Conservation (phyloP, 768 basidiomycete species). For the Psilocybe subaeruginosa region DNA sequence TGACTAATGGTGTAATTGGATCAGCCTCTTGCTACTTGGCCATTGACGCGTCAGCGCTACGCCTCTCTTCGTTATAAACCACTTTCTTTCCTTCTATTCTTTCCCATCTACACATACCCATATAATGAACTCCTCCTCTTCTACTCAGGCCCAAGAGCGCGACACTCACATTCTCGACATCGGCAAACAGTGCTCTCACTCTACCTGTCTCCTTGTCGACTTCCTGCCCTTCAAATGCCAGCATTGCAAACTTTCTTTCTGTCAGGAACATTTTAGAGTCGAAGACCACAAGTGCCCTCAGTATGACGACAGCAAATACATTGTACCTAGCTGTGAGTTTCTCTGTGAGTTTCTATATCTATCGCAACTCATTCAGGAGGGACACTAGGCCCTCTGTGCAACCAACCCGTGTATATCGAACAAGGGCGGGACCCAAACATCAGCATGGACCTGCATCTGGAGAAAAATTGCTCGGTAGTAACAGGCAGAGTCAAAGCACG, state of each 20-base stretch:
- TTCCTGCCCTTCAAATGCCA: slow-evolving; percentile 89
- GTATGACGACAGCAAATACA: slow-evolving; percentile 74
- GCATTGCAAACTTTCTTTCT: slow-evolving; percentile 72
- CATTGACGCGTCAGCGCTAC: slow-evolving; percentile 25
- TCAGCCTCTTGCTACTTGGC: too few species aligned
- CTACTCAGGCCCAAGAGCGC: slow-evolving; percentile 33
- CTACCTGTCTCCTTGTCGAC: slow-evolving; percentile 73
- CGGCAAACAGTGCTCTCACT: slow-evolving; percentile 72
- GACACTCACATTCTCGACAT: slow-evolving; percentile 65
- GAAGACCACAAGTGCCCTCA: slow-evolving; percentile 66
- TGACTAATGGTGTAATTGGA: slow-evolving; percentile 10
- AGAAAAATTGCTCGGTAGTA: slow-evolving; percentile 65
- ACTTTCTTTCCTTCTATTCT: slow-evolving; percentile 8
- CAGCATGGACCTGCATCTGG: slow-evolving; percentile 79
- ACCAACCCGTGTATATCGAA: slow-evolving; percentile 72
- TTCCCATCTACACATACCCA: slow-evolving; percentile 10
- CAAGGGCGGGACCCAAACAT: slow-evolving; percentile 80
- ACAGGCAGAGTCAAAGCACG: slow-evolving; percentile 62
- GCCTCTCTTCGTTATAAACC: slow-evolving; percentile 14
- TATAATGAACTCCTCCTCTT: slow-evolving; percentile 16
- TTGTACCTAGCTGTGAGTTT: slow-evolving; percentile 74
- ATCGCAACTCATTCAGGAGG: background rate
- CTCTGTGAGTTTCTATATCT: background rate
- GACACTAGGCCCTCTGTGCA: slow-evolving; percentile 72
- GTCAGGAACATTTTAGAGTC: slow-evolving; percentile 79